Conservation (phyloP, 1,284 basidiomycete genomes). For the Fomitopsis palustris region DNA sequence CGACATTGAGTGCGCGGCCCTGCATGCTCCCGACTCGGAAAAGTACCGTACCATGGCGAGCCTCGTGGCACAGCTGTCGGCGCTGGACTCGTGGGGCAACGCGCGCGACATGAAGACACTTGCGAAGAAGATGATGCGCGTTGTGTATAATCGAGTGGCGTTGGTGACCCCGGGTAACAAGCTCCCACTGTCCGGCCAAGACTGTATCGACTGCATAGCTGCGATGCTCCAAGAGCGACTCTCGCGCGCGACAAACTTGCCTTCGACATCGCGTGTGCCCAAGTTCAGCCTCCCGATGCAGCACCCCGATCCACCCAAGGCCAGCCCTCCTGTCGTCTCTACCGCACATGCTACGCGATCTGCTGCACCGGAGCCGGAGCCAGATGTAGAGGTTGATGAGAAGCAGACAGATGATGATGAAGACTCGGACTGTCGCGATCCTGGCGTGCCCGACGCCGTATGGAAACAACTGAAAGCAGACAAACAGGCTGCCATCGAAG, state of each 20-base stretch:
- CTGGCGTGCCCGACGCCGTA: constrained; percentile 20
- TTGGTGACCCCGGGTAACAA: background rate
- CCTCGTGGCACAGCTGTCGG: constrained; percentile 38
- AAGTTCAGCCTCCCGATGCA: background rate
- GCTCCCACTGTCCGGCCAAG: background rate
- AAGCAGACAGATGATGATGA: background rate
- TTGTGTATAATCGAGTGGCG: constrained; percentile 19
- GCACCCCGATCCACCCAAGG: background rate
- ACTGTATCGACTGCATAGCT: background rate
- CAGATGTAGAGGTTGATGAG: background rate
- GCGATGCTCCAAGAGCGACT: background rate
- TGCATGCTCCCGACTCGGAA: constrained; percentile 34
- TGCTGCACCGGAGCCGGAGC: background rate
- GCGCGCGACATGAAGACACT: constrained; percentile 47
- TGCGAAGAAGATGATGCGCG: constrained; percentile 41
- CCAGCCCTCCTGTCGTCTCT: background rate
- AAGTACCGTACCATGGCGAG: constrained; percentile 33
- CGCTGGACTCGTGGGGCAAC: constrained; percentile 57
- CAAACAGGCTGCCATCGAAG: constrained; percentile 16
- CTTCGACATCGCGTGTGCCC: background rate
- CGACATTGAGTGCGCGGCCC: constrained; percentile 22
- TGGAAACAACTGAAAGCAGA: constrained; percentile 14
- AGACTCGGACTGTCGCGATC: background rate
- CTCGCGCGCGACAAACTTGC: background rate
- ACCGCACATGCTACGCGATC: background rate